Percentiles rank a stretch among this genome's conserved stretches.
These are phyloP conservation scores for Aurinia saxatilis DNA, from an alignment of 345 rosid genomes.

Conservation along the genomic window DNA sequence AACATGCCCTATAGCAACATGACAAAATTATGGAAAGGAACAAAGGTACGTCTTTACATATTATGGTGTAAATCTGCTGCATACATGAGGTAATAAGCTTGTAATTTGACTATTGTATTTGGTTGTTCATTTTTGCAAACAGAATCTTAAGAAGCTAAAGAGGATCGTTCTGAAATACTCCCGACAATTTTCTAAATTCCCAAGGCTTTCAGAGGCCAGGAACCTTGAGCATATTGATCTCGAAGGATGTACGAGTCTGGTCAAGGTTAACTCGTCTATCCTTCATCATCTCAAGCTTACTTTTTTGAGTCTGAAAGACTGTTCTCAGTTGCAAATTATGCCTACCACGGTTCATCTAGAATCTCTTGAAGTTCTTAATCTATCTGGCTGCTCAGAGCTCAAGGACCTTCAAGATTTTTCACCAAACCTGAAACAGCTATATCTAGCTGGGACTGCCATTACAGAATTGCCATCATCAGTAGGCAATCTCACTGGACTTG, in stretches of 20 bases:
- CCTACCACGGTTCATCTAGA: constrained; percentile 6
- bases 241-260: constrained; percentile 22
- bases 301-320: constrained; percentile 13
- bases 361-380: constrained; percentile 18
- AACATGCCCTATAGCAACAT: constrained; percentile 15
- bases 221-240: constrained; percentile 23
- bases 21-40: constrained; percentile 16
- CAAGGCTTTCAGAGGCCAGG: constrained; percentile 2
- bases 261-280: constrained; percentile 15
- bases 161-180: constrained; percentile 10
- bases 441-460: constrained; percentile 9
- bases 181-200: neutral
- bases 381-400: constrained; percentile 23
- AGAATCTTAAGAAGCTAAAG: constrained; percentile 20
- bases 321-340: constrained; percentile 1
- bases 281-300: constrained; percentile 12
- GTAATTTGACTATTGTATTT: neutral
- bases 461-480: neutral
- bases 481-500: constrained; percentile 1
- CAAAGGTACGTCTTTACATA: constrained; percentile 8
- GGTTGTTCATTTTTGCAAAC: constrained; percentile 1
- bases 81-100: neutral
- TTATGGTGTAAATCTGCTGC: neutral
- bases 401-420: constrained; percentile 5
- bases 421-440: constrained; percentile 11